Evolutionary conservation across 176 grass and related monocot genomes (phyloP), one percentile per base, ranked within the genome.

Genomic region (bread wheat (Triticum aestivum)): DNA sequence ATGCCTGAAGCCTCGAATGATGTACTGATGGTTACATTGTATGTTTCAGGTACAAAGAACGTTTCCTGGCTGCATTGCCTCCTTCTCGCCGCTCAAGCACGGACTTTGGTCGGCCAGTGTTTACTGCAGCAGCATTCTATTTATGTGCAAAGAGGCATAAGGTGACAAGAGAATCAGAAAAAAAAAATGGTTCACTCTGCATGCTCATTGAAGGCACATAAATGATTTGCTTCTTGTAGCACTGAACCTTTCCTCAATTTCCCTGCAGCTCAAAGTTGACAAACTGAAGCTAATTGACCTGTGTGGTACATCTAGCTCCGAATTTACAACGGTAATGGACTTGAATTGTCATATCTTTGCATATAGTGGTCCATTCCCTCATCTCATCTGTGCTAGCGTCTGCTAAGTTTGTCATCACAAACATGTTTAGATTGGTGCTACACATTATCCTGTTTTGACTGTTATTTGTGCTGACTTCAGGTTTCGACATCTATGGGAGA

Each of bases 401-500:
- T 56, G 0, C 20, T 54, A 54, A 79, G 3, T 7, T 13, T 79
- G 18, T 24, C 10, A 2, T 32, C 45, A 49, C 47, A 34, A 4
- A 17, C 3, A 24, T 68, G 13, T 23, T 34, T 67, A 33, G 11
- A 84, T 72, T 77, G 8, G 12, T 27, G 0, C 12, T 66, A 3
- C 42, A 33, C 2, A 6, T 59, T 8, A 4, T 74, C 27, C 24
- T 70, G 64, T 80, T 90, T 54, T 94, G 65, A 94, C 71, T 73
- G 20, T 70, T 56, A 58, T 44, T 47, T 75, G 14, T 75, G 61
- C 18, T 78, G 58, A 4, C 15, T 52, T 4, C 81, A 99, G 94
- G 90, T 96, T 88, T 99, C 92, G 81, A 99, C 90, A 84, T 99
- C 97, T 41, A 99, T 99, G 97, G 54, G 35, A 69, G 97, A 99